Base-by-base conservation (phyloP, 1,284 basidiomycete species). In the Heterobasidion irregulare region DNA sequence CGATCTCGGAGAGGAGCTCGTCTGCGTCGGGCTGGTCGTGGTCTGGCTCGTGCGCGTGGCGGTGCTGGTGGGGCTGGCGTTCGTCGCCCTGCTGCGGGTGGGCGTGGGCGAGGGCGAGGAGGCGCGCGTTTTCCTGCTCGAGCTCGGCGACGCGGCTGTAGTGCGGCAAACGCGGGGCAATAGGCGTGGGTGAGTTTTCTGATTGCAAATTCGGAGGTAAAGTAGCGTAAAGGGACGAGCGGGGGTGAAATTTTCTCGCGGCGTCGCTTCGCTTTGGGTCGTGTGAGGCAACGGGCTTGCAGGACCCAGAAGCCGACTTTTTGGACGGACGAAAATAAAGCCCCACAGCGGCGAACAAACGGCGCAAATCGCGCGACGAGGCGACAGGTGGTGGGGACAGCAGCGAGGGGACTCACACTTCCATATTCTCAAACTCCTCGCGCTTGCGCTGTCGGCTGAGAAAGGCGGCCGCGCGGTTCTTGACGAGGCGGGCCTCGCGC, bases 381-480 rank as follows among this genome's bases (percentile, higher is more conserved):
- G n/a, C n/a, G n/a, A n/a, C n/a, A n/a, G n/a, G n/a, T n/a, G n/a
- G n/a, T n/a, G n/a, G n/a, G n/a, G n/a, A n/a, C n/a, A 51, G 53
- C 38, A 19, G 49, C 50, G 13, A 56, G 50, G 54, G 56, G 19
- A 75, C 79, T 73, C 76, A 92, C 87, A 86, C 72, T 76, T 94
- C 91, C 84, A 94, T 92, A 66, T 72, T 77, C 71, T 94, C 92
- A 65, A 93, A 94, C 72, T 94, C 92, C 72, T 94, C 92, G 58
- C 92, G 84, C 72, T 94, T 94, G 64, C 92, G 79, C 71, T 94
- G 92, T 65, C 92, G 78, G 68, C 84, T 89, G 63, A 94, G 83
- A 75, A 94, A 94, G 54, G 92, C 92, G 8, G 92, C 92, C 12
- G 92, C 92, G 55, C 92, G 82, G 73, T 94, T 94, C 77, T 94